phyloP scores from a whole-genome alignment of 805 yeast genomes.

The Saturnispora mendoncae region DNA sequence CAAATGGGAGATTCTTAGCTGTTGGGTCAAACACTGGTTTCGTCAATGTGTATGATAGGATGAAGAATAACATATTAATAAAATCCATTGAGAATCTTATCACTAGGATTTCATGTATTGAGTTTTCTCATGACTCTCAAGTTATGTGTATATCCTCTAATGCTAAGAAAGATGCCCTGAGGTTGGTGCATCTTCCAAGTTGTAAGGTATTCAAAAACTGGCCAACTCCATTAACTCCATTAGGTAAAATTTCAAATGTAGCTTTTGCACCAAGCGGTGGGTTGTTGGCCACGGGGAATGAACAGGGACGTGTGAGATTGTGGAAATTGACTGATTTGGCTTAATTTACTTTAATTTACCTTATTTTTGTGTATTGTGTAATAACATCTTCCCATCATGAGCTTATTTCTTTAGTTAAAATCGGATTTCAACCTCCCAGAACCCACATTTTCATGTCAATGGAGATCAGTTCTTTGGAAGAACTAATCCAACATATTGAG shows the following conservation, averaged over 20 bases:
- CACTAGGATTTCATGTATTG: slow-evolving; percentile 65
- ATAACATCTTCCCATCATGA: not conserved
- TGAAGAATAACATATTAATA: slow-evolving; percentile 38
- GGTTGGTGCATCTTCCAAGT: slow-evolving; percentile 79
- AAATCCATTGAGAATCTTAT: slow-evolving; percentile 70
- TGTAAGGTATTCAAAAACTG: slow-evolving; percentile 85
- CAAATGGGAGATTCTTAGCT: slow-evolving; percentile 71
- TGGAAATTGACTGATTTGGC: slow-evolving; percentile 48
- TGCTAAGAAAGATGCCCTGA: slow-evolving; percentile 75
- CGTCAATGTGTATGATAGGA: slow-evolving; percentile 75
- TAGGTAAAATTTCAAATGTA: slow-evolving; percentile 83
- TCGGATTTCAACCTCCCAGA: slow-evolving; percentile 2
- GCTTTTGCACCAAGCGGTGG: slow-evolving; percentile 75
- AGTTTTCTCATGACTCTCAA: slow-evolving; percentile 84
- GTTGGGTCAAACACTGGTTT: slow-evolving; percentile 84
- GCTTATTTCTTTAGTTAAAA: not conserved
- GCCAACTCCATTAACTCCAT: slow-evolving; percentile 96
- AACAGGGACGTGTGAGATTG: slow-evolving; percentile 79
- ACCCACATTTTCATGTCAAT: not conserved
- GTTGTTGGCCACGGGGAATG: slow-evolving; percentile 83
- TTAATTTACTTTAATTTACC: too few species aligned
- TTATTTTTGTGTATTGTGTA: slow-evolving; percentile 3
- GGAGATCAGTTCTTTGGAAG: not conserved
- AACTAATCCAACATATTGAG: not conserved
- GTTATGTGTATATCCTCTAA: slow-evolving; percentile 77